Conservation (phyloP, 129 eudicot genomes). For the Flaveria ramosissima region DNA sequence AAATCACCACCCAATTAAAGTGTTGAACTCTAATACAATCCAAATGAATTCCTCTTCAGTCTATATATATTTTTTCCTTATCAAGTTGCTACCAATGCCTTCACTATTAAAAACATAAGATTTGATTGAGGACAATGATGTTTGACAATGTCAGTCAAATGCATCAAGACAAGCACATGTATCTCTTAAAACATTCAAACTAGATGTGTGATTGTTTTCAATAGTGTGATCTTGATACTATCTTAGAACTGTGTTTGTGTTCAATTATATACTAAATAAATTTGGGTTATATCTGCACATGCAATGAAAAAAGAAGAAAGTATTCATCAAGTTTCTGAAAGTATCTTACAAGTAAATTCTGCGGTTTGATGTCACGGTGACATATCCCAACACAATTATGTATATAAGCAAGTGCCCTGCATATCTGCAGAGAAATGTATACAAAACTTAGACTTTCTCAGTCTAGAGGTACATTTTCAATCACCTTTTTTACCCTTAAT, state of each 20-base stretch:
- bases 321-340: conserved; percentile 18
- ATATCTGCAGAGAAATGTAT: conserved; percentile 66
- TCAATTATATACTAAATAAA: neutral
- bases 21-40: neutral
- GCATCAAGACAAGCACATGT: neutral
- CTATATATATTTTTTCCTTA: neutral
- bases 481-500: neutral
- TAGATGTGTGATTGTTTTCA: neutral
- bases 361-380: conserved; percentile 99
- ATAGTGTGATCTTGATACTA: neutral
- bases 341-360: conserved; percentile 81
- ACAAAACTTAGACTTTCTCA: conserved; percentile 8
- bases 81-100: conserved; percentile 2
- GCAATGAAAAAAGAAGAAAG: conserved; percentile 12
- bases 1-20: neutral
- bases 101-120: neutral
- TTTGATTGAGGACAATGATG: neutral
- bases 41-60: neutral
- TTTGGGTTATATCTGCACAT: neutral
- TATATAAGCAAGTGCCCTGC: conserved; percentile 96
- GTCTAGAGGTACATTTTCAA: neutral
- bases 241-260: neutral
- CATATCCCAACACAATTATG: conserved; percentile 92
- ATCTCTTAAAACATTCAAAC: neutral
- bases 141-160: neutral